These are phyloP conservation scores for Leccinum obscurum DNA, from an alignment of 768 basidiomycete species.

Conservation along the genomic window DNA sequence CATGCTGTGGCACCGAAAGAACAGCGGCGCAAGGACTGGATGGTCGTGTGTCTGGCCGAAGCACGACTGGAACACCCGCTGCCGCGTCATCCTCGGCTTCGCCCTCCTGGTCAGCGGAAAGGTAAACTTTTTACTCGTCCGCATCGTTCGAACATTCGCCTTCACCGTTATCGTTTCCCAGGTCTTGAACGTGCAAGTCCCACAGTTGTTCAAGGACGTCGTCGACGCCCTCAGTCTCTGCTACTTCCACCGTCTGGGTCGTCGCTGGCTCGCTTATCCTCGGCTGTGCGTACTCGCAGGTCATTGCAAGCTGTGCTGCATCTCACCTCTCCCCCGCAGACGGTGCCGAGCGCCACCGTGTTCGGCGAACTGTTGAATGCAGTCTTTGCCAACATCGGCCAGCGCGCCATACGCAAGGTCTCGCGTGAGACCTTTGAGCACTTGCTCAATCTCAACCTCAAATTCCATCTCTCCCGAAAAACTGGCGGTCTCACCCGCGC, in stretches of 20 bases:
- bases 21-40: conserved; percentile 82
- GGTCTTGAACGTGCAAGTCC: conserved; percentile 98
- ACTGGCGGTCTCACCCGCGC: conserved; percentile 96
- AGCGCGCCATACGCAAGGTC: conserved; percentile 90
- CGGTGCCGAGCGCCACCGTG: conserved; percentile 85
- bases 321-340: conserved; percentile 47
- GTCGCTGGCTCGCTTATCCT: conserved; percentile 87
- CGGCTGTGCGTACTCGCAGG: conserved; percentile 67
- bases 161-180: conserved; percentile 31
- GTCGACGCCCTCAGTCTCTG: conserved; percentile 84
- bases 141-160: background rate
- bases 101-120: conserved; percentile 81
- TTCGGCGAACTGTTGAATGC: conserved; percentile 94
- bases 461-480: conserved; percentile 90
- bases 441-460: conserved; percentile 84
- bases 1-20: conserved; percentile 32
- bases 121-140: conserved; percentile 43
- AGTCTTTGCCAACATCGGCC: conserved; percentile 94
- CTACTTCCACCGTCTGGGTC: conserved; percentile 81
- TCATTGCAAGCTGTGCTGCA: background rate
- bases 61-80: conserved; percentile 77
- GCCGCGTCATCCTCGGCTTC: conserved; percentile 76
- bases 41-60: conserved; percentile 92
- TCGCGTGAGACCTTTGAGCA: conserved; percentile 96
- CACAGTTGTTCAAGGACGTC: conserved; percentile 88